A percentile compares a stretch with the other conserved stretches of the same genome.
Evolutionary conservation across 345 rosid genomes (phyloP).

Genomic region (Arabidopsis thaliana): DNA sequence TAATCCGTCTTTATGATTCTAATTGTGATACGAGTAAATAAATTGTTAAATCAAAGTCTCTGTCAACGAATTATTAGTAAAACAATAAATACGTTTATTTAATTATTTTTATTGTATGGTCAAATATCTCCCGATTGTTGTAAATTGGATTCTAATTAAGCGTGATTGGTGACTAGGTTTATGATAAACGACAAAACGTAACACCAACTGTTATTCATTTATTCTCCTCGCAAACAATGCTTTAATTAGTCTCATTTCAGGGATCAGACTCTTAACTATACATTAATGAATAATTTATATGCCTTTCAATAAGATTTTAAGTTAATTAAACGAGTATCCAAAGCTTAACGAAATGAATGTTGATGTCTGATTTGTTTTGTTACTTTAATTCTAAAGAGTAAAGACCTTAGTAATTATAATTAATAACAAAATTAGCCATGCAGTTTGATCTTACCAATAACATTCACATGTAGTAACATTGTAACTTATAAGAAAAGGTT

Average conservation of each 20-base stretch:
- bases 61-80: constrained; percentile 25
- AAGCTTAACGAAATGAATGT: not conserved
- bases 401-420: not conserved
- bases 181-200: constrained; percentile 50
- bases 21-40: constrained; percentile 12
- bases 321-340: not conserved
- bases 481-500: not conserved
- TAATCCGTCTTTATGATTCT: constrained; percentile 39
- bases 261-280: not conserved
- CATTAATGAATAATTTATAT: not conserved
- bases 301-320: not conserved
- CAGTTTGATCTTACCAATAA: not conserved
- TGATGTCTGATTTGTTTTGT: not conserved
- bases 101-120: constrained; percentile 8
- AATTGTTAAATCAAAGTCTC: constrained; percentile 33
- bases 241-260: not conserved
- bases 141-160: constrained; percentile 43
- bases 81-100: not conserved
- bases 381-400: not conserved
- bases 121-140: constrained; percentile 15
- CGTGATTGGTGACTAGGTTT: constrained; percentile 47
- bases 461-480: not conserved
- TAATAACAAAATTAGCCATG: not conserved
- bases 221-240: not conserved
- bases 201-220: constrained; percentile 23